Conservation (phyloP, 2,329 filamentous ascomycete species). For the Trichoderma citrinoviride region DNA sequence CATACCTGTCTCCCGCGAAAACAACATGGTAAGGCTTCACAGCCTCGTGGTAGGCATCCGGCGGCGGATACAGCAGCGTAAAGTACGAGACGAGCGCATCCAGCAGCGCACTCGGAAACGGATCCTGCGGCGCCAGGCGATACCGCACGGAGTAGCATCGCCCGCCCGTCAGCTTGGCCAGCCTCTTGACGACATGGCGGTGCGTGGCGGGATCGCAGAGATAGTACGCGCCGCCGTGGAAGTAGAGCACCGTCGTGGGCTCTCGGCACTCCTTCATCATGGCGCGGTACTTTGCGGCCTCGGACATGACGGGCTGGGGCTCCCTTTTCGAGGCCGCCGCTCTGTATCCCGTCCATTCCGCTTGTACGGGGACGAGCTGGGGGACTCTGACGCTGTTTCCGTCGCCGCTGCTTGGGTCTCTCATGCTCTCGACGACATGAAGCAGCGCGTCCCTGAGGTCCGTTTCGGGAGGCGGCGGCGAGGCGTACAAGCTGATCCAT, state of each 20-base stretch:
- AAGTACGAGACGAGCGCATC: constrained; percentile 73
- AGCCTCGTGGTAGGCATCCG: constrained; percentile 63
- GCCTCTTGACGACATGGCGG: constrained; percentile 53
- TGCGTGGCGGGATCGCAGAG: constrained; percentile 69
- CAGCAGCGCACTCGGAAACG: constrained; percentile 71
- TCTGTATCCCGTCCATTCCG: constrained; percentile 74
- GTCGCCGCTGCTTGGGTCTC: neutral
- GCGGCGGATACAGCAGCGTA: constrained; percentile 67
- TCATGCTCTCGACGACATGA: constrained; percentile 1
- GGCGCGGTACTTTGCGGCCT: constrained; percentile 61
- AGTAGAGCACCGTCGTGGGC: constrained; percentile 65
- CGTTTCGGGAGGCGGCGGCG: constrained; percentile 57
- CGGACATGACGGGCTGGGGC: constrained; percentile 54
- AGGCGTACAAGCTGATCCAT: constrained; percentile 72
- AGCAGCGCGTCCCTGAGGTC: constrained; percentile 47
- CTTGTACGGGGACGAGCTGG: constrained; percentile 57
- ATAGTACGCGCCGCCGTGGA: constrained; percentile 75
- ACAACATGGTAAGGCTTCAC: constrained; percentile 66
- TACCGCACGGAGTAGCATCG: constrained; percentile 72
- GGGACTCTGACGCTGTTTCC: constrained; percentile 41
- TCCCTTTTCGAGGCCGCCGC: constrained; percentile 50
- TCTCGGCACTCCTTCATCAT: constrained; percentile 66
- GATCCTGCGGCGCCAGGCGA: constrained; percentile 68
- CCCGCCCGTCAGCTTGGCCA: constrained; percentile 66
- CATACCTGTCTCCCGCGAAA: constrained; percentile 65